Evolutionary conservation across 1,139 yeast genomes (phyloP).

Genomic region (Debaryomyces robertsiae): DNA sequence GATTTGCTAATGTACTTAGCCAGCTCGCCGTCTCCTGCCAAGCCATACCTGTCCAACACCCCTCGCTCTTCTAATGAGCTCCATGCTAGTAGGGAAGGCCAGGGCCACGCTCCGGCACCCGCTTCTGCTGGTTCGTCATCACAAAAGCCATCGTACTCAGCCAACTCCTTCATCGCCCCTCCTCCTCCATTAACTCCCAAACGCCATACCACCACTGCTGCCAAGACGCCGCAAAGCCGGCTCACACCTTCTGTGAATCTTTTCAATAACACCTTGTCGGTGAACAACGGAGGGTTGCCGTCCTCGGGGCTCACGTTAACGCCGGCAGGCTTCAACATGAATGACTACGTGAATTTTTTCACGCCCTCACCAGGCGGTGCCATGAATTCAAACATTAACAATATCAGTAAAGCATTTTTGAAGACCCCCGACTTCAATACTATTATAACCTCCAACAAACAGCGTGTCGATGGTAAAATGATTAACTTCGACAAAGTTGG

Average conservation of each 20-base stretch:
- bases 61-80: conserved; percentile 27
- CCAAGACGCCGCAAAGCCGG: conserved; percentile 48
- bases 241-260: conserved; percentile 46
- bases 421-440: conserved; percentile 49
- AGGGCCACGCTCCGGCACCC: conserved; percentile 10
- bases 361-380: conserved; percentile 67
- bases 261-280: conserved; percentile 22
- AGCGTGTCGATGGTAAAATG: conserved; percentile 47
- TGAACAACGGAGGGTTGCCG: conserved; percentile 35
- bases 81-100: conserved; percentile 8
- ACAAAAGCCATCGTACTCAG: conserved; percentile 18
- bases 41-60: conserved; percentile 38
- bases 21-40: conserved; percentile 81
- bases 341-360: conserved; percentile 76
- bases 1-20: conserved; percentile 80
- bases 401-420: conserved; percentile 32
- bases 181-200: conserved; percentile 52
- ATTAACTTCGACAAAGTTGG: conserved; percentile 45
- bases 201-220: conserved; percentile 31
- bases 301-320: conserved; percentile 50
- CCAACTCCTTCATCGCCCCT: conserved; percentile 38
- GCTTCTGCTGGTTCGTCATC: conserved; percentile 8
- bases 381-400: conserved; percentile 16
- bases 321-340: conserved; percentile 79
- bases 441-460: conserved; percentile 25